Base-by-base conservation (phyloP, 306 rosid genomes). In the Gynostemma pentaphyllum region DNA sequence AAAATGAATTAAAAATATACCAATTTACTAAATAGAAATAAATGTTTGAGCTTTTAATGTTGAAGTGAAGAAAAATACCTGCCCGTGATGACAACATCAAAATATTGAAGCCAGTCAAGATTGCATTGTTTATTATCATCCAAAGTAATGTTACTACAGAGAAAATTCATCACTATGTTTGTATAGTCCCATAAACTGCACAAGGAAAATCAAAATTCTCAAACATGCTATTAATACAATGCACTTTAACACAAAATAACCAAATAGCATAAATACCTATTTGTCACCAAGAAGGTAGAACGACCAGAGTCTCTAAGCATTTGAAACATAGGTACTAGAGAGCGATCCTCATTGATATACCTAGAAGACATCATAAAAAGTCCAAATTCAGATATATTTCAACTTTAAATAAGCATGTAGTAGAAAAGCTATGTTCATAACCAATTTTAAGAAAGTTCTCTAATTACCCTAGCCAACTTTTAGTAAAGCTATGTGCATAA, bases 101-200 rank as follows among this genome's bases (percentile, higher is more conserved):
- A 92, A 81, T 86, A 81, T 68, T 68, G 87, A 70, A 92, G 99
- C 99, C 99, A 92, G 64, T 75, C 82, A 32, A 88, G 84, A 74
- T 72, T 82, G 76, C 80, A 75, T 32, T 75, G 70, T 72, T 69
- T 67, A 72, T 73, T 68, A 60, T 76, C 85, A 68, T 65, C 81
- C 30, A 39, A 42, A 46, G 64, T 49, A 29, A 78, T 78, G 66
- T 85, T 67, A 46, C 79, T 81, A 49, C 90, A 84, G 45, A 92
- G 96, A 74, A 82, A 92, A 72, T 88, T 88, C 99, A 92, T 88
- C 79, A 86, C 99, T 42, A 83, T 79, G 74, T 88, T 84, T 24
- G 99, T 82, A 36, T 92, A 92, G 87, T 92, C 99, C 99, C 99
- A 92, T 71, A 92, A 88, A 79, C 99, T 92, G 94, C 78, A 76